Conservation (phyloP, 2,329 filamentous ascomycete genomes). For the Alternaria atra region DNA sequence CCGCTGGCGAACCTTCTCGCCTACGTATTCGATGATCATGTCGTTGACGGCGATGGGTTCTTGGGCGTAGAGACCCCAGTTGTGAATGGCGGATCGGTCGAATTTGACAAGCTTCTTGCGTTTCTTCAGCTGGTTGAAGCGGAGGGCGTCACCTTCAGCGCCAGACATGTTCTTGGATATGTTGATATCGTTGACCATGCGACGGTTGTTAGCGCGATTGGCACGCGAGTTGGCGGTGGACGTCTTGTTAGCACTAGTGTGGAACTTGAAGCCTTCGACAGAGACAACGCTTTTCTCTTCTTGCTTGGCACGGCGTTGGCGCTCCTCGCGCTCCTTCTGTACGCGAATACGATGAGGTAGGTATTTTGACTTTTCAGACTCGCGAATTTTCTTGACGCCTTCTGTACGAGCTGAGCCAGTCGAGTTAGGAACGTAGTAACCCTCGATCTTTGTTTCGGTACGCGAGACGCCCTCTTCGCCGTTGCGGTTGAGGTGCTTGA, state of each 20-base stretch:
- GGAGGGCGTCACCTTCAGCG: slow-evolving; percentile 85
- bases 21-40: slow-evolving; percentile 99
- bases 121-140: slow-evolving; percentile 99
- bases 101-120: slow-evolving; percentile 99
- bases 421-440: slow-evolving; percentile 83
- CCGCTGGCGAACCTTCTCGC: slow-evolving; percentile 94
- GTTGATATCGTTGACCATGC: slow-evolving; percentile 92
- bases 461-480: slow-evolving; percentile 64
- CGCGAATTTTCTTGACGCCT: slow-evolving; percentile 92
- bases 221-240: slow-evolving; percentile 91
- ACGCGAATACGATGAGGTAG: slow-evolving; percentile 97
- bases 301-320: slow-evolving; percentile 78
- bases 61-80: slow-evolving; percentile 97
- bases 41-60: slow-evolving; percentile 97
- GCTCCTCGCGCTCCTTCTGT: slow-evolving; percentile 87
- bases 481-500: slow-evolving; percentile 72
- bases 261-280: slow-evolving; percentile 64
- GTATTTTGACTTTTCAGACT: slow-evolving; percentile 98
- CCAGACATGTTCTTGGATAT: slow-evolving; percentile 80
- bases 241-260: slow-evolving; percentile 75
- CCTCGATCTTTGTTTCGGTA: slow-evolving; percentile 64
- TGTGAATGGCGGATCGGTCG: slow-evolving; percentile 96
- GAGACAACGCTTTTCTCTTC: slow-evolving; percentile 56
- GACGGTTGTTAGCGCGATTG: slow-evolving; percentile 94
- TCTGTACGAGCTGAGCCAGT: slow-evolving; percentile 91